Percentiles rank a stretch among this genome's conserved stretches.
These are phyloP conservation scores for Elsinoe ampelina DNA, from an alignment of 2,329 filamentous ascomycete genomes.

Conservation along the genomic window DNA sequence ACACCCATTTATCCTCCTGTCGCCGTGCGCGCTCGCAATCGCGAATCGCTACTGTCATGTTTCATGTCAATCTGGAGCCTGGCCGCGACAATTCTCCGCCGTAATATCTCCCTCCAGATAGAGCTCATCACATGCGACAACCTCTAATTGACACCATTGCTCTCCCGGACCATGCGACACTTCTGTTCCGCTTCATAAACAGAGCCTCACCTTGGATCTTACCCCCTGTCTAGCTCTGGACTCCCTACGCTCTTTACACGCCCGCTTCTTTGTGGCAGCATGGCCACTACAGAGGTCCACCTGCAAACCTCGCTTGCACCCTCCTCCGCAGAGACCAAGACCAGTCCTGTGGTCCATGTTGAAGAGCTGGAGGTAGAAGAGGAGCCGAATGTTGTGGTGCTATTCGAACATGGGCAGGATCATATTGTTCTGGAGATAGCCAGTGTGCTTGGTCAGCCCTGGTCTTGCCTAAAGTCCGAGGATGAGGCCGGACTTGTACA, in stretches of 20 bases:
- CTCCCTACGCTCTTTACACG: neutral
- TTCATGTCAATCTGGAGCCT: conserved; percentile 10
- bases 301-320: conserved; percentile 13
- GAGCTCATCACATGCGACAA: conserved; percentile 5
- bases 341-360: conserved; percentile 19
- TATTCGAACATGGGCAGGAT: conserved; percentile 64
- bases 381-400: conserved; percentile 40
- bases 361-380: conserved; percentile 26
- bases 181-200: neutral
- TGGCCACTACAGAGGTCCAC: conserved; percentile 16
- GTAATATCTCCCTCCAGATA: neutral
- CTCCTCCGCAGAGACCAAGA: conserved; percentile 12
- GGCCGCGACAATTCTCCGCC: conserved; percentile 6
- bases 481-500: conserved; percentile 46
- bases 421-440: conserved; percentile 66
- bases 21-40: conserved; percentile 9
- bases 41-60: conserved; percentile 6
- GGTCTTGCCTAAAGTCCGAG: conserved; percentile 50
- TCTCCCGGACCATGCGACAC: neutral
- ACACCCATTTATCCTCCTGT: conserved; percentile 12
- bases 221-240: neutral
- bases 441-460: conserved; percentile 68
- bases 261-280: conserved; percentile 5
- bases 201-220: neutral
- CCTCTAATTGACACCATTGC: neutral